A percentile compares a stretch with the other conserved stretches of the same genome.
phyloP scores from a whole-genome alignment of 768 basidiomycete genomes.

The Boletus rubescentipes region DNA sequence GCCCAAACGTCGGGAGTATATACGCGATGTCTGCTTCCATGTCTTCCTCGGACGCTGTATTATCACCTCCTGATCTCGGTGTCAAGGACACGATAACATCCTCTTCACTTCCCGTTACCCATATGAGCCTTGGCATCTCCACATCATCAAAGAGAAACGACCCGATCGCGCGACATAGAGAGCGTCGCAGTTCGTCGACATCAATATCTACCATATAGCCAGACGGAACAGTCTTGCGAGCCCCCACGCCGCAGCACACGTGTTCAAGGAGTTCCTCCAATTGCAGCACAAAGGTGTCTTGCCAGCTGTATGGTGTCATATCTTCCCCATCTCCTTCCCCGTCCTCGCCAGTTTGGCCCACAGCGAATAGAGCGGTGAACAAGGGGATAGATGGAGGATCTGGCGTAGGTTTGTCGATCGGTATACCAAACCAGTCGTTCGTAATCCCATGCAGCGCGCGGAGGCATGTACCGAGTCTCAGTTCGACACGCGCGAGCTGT shows the following conservation, averaged over 20 bases:
- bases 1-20: slow-evolving; percentile 43
- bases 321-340: slow-evolving; percentile 20
- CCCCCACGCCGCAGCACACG: slow-evolving; percentile 32
- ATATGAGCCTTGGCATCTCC: slow-evolving; percentile 65
- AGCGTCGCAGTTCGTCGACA: slow-evolving; percentile 44
- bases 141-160: slow-evolving; percentile 77
- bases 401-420: slow-evolving; percentile 25
- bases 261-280: slow-evolving; percentile 57
- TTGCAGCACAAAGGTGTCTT: slow-evolving; percentile 64
- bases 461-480: slow-evolving; percentile 60
- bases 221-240: slow-evolving; percentile 11
- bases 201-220: slow-evolving; percentile 17
- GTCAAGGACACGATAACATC: slow-evolving; percentile 53
- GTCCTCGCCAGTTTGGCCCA: slow-evolving; percentile 1
- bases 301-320: slow-evolving; percentile 58
- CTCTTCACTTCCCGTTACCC: slow-evolving; percentile 59
- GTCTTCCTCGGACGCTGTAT: slow-evolving; percentile 9
- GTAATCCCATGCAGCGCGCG: slow-evolving; percentile 67
- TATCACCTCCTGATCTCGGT: slow-evolving; percentile 5
- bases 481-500: slow-evolving; percentile 49
- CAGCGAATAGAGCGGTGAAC: slow-evolving; percentile 10
- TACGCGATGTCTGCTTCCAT: slow-evolving; percentile 30
- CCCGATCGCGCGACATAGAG: slow-evolving; percentile 68
- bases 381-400: slow-evolving; percentile 34
- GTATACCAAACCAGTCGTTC: slow-evolving; percentile 74